These are phyloP conservation scores for Amphicarpaea edgeworthii DNA, from an alignment of 306 rosid genomes.

Conservation along the genomic window DNA sequence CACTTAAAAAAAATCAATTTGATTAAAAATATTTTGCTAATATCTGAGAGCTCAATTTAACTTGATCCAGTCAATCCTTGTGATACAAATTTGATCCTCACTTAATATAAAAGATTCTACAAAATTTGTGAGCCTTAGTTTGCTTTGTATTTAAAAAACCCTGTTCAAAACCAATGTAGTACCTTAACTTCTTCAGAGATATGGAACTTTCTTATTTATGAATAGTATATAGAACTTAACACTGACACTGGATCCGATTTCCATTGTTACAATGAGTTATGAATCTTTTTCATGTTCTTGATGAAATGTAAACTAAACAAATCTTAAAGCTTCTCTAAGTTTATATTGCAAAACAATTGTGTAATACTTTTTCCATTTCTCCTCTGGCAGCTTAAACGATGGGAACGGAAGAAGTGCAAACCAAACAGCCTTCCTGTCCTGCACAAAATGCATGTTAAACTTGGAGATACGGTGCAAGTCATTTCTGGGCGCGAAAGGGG, in stretches of 20 bases:
- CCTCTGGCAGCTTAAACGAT: constrained; percentile 72
- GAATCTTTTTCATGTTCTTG: constrained; percentile 11
- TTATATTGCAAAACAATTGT: constrained; percentile 28
- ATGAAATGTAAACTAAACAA: constrained; percentile 23
- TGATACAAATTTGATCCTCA: not conserved
- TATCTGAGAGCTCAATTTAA: constrained; percentile 1
- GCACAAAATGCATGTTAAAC: constrained; percentile 91
- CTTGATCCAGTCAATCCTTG: not conserved
- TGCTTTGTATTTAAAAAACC: constrained; percentile 11
- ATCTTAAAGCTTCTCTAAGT: not conserved
- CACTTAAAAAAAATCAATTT: not conserved
- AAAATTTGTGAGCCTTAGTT: not conserved
- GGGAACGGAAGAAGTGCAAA: constrained; percentile 97
- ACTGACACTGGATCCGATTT: constrained; percentile 8
- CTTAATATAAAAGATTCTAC: not conserved
- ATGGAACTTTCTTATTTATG: constrained; percentile 1
- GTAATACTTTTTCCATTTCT: constrained; percentile 23
- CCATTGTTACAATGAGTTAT: not conserved
- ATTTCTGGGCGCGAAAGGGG: constrained; percentile 94
- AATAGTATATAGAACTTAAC: constrained; percentile 20
- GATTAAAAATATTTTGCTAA: constrained; percentile 3
- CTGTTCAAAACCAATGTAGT: not conserved
- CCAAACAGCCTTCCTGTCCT: constrained; percentile 89
- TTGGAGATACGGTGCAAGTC: constrained; percentile 90
- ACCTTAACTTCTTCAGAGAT: constrained; percentile 17